These are phyloP conservation scores for Cokeromyces recurvatus DNA, from an alignment of 371 early-diverging fungal species.

Conservation along the genomic window DNA sequence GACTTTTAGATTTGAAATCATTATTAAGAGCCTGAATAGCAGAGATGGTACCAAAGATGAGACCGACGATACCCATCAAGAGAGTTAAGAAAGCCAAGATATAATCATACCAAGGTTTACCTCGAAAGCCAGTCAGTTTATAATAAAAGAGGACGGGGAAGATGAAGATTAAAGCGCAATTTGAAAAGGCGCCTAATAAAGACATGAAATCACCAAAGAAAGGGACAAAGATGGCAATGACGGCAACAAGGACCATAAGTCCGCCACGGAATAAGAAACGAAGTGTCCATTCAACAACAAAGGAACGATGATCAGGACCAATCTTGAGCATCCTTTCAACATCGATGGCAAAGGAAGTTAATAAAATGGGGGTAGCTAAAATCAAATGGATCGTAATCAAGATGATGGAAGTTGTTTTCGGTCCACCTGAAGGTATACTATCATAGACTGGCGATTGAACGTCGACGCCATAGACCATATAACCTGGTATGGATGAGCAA, in stretches of 20 bases:
- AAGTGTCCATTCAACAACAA: slow-evolving; percentile 30
- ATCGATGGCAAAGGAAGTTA: slow-evolving; percentile 78
- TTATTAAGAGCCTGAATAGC: slow-evolving; percentile 46
- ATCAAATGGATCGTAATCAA: slow-evolving; percentile 81
- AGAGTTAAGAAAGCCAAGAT: slow-evolving; percentile 47
- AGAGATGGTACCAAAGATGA: slow-evolving; percentile 57
- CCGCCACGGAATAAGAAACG: slow-evolving; percentile 42
- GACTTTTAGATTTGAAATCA: slow-evolving; percentile 25
- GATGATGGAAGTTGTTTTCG: slow-evolving; percentile 62
- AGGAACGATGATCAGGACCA: slow-evolving; percentile 23
- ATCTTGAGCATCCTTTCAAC: slow-evolving; percentile 53
- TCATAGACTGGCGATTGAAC: slow-evolving; percentile 72
- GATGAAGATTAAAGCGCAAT: slow-evolving; percentile 61
- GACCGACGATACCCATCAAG: slow-evolving; percentile 53
- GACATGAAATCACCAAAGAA: slow-evolving; percentile 73
- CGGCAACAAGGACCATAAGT: slow-evolving; percentile 35
- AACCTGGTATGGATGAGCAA: slow-evolving; percentile 71
- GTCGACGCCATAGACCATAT: slow-evolving; percentile 71
- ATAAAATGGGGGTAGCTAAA: slow-evolving; percentile 75
- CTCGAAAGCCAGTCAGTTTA: slow-evolving; percentile 50
- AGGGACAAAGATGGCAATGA: slow-evolving; percentile 60
- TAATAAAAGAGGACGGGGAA: slow-evolving; percentile 67
- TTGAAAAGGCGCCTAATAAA: slow-evolving; percentile 65
- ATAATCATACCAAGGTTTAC: slow-evolving; percentile 31
- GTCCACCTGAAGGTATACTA: slow-evolving; percentile 59